Percentiles rank a stretch among this genome's conserved stretches.
phyloP scores from a whole-genome alignment of 371 early-diverging fungal species.

The Umbelopsis sp. region DNA sequence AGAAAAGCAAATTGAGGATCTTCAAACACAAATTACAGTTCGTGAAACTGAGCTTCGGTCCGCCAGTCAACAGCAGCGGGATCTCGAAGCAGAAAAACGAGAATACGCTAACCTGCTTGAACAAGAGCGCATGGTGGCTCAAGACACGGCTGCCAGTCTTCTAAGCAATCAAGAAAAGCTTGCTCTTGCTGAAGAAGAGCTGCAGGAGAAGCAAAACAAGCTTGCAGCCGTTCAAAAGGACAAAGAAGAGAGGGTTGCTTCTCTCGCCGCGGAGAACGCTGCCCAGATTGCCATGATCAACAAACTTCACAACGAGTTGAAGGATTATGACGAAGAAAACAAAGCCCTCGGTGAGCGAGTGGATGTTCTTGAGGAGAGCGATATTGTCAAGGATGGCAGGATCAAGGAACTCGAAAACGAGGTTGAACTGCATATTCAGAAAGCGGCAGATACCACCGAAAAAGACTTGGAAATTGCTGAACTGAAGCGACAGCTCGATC shows the following conservation, averaged over 20 bases:
- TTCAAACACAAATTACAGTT: constrained; percentile 53
- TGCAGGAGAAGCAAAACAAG: constrained; percentile 46
- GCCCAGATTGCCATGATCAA: constrained; percentile 51
- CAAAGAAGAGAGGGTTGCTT: constrained; percentile 70
- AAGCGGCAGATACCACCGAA: constrained; percentile 10
- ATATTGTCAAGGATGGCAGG: constrained; percentile 11
- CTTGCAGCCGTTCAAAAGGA: constrained; percentile 24
- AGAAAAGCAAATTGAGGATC: constrained; percentile 57
- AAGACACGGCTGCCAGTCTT: constrained; percentile 58
- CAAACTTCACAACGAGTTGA: constrained; percentile 47
- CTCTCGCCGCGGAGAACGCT: constrained; percentile 67
- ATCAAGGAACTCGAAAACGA: constrained; percentile 8
- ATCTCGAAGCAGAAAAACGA: constrained; percentile 59
- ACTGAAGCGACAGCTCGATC: constrained; percentile 2
- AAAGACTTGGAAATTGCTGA: constrained; percentile 8
- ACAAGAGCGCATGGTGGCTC: constrained; percentile 46
- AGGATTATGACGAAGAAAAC: constrained; percentile 39
- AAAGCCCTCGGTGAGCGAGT: constrained; percentile 51
- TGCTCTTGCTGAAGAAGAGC: constrained; percentile 62
- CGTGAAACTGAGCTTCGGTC: constrained; percentile 46
- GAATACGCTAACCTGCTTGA: constrained; percentile 51
- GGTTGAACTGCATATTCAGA: constrained; percentile 1
- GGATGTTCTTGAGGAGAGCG: constrained; percentile 48
- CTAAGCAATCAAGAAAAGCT: constrained; percentile 67
- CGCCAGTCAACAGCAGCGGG: constrained; percentile 27